Conservation (phyloP, 108 stramenopile genomes). For the Skeletonema tropicum region DNA sequence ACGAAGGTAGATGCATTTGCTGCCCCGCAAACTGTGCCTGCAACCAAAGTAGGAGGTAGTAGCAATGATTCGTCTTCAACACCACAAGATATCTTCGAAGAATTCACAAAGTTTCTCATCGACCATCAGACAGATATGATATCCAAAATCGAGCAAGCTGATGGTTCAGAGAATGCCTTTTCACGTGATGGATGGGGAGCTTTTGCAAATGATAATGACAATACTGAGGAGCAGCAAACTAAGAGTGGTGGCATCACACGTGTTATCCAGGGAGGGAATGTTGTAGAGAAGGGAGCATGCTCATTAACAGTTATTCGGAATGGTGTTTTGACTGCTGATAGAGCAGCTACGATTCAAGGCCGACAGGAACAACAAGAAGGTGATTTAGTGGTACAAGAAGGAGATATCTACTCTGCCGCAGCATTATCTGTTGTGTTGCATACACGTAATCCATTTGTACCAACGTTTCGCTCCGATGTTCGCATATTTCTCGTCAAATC, state of each 20-base stretch:
- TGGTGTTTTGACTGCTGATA: conserved; percentile 68
- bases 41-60: neutral
- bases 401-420: conserved; percentile 87
- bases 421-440: conserved; percentile 92
- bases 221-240: neutral
- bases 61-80: neutral
- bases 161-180: conserved; percentile 61
- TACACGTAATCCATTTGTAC: conserved; percentile 71
- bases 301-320: conserved; percentile 81
- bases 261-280: conserved; percentile 84
- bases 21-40: neutral
- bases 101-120: conserved; percentile 67
- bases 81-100: conserved; percentile 56
- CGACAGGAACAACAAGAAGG: conserved; percentile 51
- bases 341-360: conserved; percentile 78
- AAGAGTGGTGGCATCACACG: conserved; percentile 82
- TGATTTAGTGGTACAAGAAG: conserved; percentile 56
- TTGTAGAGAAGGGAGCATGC: conserved; percentile 95
- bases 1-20: conserved; percentile 1
- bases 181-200: conserved; percentile 77
- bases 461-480: conserved; percentile 93
- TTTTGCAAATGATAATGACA: conserved; percentile 46
- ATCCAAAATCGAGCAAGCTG: conserved; percentile 62
- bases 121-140: conserved; percentile 70
- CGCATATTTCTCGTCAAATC: conserved; percentile 74